Percentiles rank a stretch among this genome's conserved stretches.
Evolutionary conservation across 345 rosid species (phyloP).

Genomic region (Boechera retrofracta): DNA sequence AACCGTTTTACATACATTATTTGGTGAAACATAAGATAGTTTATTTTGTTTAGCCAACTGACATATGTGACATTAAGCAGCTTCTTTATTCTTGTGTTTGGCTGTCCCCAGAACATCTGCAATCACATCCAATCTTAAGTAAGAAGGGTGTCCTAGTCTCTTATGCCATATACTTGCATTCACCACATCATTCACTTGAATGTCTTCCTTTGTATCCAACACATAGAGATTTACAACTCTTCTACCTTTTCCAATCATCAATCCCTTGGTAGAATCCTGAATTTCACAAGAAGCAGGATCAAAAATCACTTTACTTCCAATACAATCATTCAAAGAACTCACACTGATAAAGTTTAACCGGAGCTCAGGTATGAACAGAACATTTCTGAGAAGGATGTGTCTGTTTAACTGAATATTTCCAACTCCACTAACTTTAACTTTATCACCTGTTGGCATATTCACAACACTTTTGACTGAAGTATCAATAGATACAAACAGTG

Average conservation of each 20-base stretch:
- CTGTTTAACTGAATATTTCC: neutral
- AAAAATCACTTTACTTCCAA: neutral
- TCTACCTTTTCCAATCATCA: neutral
- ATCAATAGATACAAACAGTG: neutral
- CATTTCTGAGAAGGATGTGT: neutral
- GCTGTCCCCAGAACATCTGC: neutral
- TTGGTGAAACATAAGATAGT: neutral
- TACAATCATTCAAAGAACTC: neutral
- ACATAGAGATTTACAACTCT: neutral
- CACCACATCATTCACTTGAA: neutral
- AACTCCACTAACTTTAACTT: neutral
- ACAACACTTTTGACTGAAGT: neutral
- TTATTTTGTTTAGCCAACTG: neutral
- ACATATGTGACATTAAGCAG: neutral
- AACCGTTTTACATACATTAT: neutral
- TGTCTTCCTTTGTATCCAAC: neutral
- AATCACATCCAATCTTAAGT: neutral
- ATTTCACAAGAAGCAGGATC: neutral
- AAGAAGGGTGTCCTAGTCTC: neutral
- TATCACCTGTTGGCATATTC: neutral
- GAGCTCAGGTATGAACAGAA: neutral
- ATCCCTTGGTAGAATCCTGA: neutral
- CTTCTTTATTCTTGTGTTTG: neutral
- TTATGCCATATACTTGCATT: neutral
- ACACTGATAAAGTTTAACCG: neutral